phyloP scores from a whole-genome alignment of 805 yeast genomes.

The Myxozyma geophila region DNA sequence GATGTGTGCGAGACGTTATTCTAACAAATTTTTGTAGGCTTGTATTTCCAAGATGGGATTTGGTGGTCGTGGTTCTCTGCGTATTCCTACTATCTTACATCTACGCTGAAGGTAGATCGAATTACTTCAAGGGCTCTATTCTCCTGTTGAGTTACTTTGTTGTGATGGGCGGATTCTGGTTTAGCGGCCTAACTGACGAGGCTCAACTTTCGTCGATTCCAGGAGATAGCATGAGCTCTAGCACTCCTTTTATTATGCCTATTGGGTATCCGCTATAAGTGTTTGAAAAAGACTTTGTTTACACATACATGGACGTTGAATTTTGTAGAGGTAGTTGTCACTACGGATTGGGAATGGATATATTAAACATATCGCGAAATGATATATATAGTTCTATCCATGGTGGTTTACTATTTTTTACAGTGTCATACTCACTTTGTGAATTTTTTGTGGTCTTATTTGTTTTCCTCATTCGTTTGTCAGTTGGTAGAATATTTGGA shows the following conservation, averaged over 20 bases:
- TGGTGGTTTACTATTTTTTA: no score
- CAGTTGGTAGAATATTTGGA: background rate
- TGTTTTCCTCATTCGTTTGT: background rate
- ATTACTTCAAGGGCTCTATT: conserved; percentile 89
- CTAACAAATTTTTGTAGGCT: conserved; percentile 56
- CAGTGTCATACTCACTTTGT: no score
- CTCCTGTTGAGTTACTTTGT: conserved; percentile 77
- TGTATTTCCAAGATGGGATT: conserved; percentile 95
- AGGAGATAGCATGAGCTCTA: background rate
- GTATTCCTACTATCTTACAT: conserved; percentile 89
- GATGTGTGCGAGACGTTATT: background rate
- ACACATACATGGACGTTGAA: background rate
- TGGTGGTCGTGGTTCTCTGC: conserved; percentile 80
- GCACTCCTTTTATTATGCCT: conserved; percentile 11
- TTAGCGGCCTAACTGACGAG: conserved; percentile 53
- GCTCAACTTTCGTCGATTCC: conserved; percentile 33
- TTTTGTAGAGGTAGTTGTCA: no score
- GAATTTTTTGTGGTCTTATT: background rate
- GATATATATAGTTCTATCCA: no score
- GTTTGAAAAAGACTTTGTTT: background rate
- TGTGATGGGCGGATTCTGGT: conserved; percentile 79
- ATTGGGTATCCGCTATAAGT: background rate
- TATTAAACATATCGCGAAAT: no score
- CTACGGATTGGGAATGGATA: no score
- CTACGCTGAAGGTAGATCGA: conserved; percentile 95